phyloP scores from a whole-genome alignment of 768 basidiomycete genomes.

The Russula virescens region DNA sequence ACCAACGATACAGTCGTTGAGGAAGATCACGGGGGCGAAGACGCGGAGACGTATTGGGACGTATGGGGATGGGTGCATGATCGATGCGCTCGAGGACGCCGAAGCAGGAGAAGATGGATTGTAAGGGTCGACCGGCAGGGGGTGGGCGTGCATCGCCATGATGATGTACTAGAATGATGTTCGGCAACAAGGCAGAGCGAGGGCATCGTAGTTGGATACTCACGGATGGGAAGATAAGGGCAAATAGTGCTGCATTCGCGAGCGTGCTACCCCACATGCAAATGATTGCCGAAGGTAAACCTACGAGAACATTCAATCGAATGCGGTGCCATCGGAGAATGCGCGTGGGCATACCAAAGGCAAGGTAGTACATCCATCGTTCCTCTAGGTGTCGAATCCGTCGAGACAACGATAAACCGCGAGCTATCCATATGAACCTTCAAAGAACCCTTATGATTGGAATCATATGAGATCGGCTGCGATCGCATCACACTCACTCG shows the following conservation, averaged over 20 bases:
- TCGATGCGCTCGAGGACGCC: conserved; percentile 19
- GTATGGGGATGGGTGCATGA: conserved; percentile 68
- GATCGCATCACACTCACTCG: conserved; percentile 47
- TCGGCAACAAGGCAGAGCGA: background rate
- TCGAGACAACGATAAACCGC: conserved; percentile 60
- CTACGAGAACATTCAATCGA: conserved; percentile 33
- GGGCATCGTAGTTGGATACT: conserved; percentile 27
- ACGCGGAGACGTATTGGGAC: conserved; percentile 76
- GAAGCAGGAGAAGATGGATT: conserved; percentile 39
- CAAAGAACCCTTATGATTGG: background rate
- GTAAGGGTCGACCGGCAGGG: conserved; percentile 71
- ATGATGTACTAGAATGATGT: conserved; percentile 63
- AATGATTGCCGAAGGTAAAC: conserved; percentile 62
- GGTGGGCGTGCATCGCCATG: conserved; percentile 73
- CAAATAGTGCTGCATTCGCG: conserved; percentile 79
- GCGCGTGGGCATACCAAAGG: conserved; percentile 52
- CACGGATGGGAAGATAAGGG: conserved; percentile 74
- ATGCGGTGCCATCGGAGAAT: background rate
- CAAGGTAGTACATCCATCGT: conserved; percentile 84
- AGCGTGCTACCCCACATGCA: conserved; percentile 70
- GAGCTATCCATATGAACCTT: conserved; percentile 76
- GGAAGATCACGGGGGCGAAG: conserved; percentile 64
- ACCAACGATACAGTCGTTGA: conserved; percentile 66
- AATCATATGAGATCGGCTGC: conserved; percentile 6
- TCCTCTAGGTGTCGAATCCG: conserved; percentile 76